Conservation (phyloP, 371 early-diverging fungal species). For the Umbelopsis sp. region DNA sequence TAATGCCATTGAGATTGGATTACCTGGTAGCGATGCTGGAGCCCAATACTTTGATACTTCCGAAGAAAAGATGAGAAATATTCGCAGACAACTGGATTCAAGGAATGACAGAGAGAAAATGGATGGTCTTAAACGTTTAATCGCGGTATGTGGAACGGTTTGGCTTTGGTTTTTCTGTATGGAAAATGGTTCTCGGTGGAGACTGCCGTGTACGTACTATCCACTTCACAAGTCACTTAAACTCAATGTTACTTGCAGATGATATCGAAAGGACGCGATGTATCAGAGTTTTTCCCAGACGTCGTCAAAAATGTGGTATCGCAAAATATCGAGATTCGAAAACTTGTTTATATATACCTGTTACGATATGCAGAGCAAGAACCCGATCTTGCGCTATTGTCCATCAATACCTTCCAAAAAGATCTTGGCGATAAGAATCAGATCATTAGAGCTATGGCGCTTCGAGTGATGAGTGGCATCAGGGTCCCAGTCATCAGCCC, state of each 20-base stretch:
- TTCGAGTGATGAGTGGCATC: slow-evolving; percentile 94
- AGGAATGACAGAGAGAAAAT: slow-evolving; percentile 91
- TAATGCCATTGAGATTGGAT: slow-evolving; percentile 84
- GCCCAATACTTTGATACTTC: slow-evolving; percentile 87
- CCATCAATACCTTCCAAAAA: slow-evolving; percentile 96
- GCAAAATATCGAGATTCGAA: slow-evolving; percentile 86
- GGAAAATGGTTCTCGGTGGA: neutral
- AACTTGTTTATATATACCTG: slow-evolving; percentile 94
- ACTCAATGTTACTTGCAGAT: slow-evolving; percentile 51
- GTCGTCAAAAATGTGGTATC: slow-evolving; percentile 97
- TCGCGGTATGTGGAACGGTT: slow-evolving; percentile 67
- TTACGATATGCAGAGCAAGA: slow-evolving; percentile 93
- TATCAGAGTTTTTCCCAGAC: slow-evolving; percentile 90
- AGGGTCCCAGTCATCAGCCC: slow-evolving; percentile 89
- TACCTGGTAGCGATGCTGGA: slow-evolving; percentile 61
- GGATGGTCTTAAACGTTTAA: slow-evolving; percentile 86
- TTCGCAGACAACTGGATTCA: slow-evolving; percentile 77
- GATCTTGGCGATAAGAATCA: slow-evolving; percentile 93
- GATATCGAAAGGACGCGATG: slow-evolving; percentile 92
- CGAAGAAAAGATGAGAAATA: slow-evolving; percentile 81
- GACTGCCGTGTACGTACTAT: slow-evolving; percentile 1
- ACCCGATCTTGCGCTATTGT: slow-evolving; percentile 91
- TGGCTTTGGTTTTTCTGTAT: neutral
- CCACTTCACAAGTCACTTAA: slow-evolving; percentile 1
- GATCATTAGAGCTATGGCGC: slow-evolving; percentile 91